Evolutionary conservation across 805 yeast species (phyloP), one percentile per base, ranked within the genome.

Genomic region (Sugiyamaella smithiae): DNA sequence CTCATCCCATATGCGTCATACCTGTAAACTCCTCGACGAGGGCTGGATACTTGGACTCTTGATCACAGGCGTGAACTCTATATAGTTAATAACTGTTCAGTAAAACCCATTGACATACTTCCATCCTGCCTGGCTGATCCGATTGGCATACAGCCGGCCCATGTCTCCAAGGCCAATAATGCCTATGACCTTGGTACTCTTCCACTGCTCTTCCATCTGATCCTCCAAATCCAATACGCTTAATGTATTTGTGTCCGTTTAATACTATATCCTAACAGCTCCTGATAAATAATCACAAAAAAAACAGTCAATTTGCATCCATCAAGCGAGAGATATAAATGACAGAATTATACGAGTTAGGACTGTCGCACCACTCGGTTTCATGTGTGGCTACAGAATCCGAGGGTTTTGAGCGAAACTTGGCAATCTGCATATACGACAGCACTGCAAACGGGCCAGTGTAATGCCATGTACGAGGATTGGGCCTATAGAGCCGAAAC

Each of bases 131-230:
- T 76, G 74, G 24, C 87, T 73, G 59, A 93, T 83, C 46, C 84
- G 69, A 17, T 75, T 72, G 49, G 98, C 97, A 62, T 93, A 93
- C 59, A 93, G 68, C 31, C 79, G 70, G 5, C 99, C 99, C 99
- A 93, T 93, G 65, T 91, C 98, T 25, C 99, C 99, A 29, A 91
- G 76, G 2, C 99, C 99, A 51, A 93, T 90, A 55, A 93, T 85
- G 1, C 99, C 99, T 40, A 93, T 77, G 17, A 72, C 73, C 62
- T 84, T 84, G 17, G 71, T 54, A 11, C 49, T 49, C 49, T 74
- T 71, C 77, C 75, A 72, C 17, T 40, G 43, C 11, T 28, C 28
- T 4, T 7, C 29, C 26, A 22, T 12, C 6, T 33, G 22, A 14
- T 8, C 17, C 11, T 22, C 17, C 17, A n/a, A 26, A 26, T 26